Base-by-base conservation (phyloP, 2,329 filamentous ascomycete genomes). In the Cytospora leucostoma region DNA sequence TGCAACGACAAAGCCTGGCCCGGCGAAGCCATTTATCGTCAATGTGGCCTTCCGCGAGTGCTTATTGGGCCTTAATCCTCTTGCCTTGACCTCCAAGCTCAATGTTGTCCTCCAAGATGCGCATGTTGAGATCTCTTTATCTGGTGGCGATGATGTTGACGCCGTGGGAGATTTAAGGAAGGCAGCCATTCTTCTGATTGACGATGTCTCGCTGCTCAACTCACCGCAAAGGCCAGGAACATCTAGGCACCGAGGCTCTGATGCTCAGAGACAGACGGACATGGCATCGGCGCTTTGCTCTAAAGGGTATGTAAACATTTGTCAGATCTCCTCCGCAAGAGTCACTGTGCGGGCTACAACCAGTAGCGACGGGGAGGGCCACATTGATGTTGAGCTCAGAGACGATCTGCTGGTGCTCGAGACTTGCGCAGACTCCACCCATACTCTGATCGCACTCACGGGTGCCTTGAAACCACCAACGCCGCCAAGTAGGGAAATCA, bases 341-440 rank as follows among this genome's bases (percentile, higher is more conserved):
- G 84, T 87, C 0, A 78, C 79, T 2, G 81, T 95, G 2, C 84
- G 86, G 54, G 79, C 93, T 13, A 77, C 80, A 27, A 79, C 82
- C 11, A 79, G 83, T 49, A 79, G 79, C 1, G 83, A 87, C 40
- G 84, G 82, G 0, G 82, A 87, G 35, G 89, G 88, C 67, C 84
- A 86, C 49, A 76, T 97, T 15, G 89, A 95, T 68, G 82, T 97
- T 1, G 91, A 96, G 67, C 79, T 98, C 54, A 87, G 87, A 65
- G 93, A 97, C 71, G 90, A 96, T 67, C 82, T 99, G 1, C 81
- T 99, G 59, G 88, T 99, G 38, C 78, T 99, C 7, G 95, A 99
- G 75, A 96, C 93, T 1, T 99, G 96, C 71, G 95, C 95, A 35
- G 95, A 99, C 75, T 99, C 95, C 1, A 98, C 93, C 0, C 93